Conservation (phyloP, 2,329 filamentous ascomycete genomes). For the Pseudocercospora musae region DNA sequence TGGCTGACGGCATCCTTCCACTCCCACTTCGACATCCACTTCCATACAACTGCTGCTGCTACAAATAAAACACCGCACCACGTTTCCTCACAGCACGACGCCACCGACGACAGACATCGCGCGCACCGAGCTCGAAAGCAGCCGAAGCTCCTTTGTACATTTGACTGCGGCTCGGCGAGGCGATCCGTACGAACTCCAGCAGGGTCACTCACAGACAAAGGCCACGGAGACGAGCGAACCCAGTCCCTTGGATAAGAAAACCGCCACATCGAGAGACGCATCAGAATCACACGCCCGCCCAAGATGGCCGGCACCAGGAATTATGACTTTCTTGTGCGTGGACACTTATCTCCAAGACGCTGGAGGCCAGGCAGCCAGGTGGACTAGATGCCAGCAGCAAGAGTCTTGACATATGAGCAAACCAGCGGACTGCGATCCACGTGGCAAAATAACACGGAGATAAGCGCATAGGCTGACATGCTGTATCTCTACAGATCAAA, state of each 20-base stretch:
- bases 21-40: background rate
- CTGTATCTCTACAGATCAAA: conserved; percentile 57
- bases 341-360: background rate
- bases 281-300: conserved; percentile 5
- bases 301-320: conserved; percentile 94
- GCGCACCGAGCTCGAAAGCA: conserved; percentile 5
- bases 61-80: background rate
- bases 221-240: background rate
- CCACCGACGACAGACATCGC: conserved; percentile 4
- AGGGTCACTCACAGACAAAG: conserved; percentile 4
- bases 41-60: background rate
- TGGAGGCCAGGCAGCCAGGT: background rate
- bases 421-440: background rate
- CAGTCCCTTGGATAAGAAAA: background rate
- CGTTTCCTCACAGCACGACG: background rate
- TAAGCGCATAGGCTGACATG: background rate
- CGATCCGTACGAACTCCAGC: conserved; percentile 3
- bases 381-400: background rate
- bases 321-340: conserved; percentile 93
- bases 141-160: conserved; percentile 3
- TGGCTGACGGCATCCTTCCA: background rate
- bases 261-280: background rate
- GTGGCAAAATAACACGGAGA: background rate
- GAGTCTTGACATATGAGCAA: background rate
- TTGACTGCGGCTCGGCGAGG: background rate